Base-by-base conservation (phyloP, 164 flowering plant genomes). In the Liriodendron chinense region DNA sequence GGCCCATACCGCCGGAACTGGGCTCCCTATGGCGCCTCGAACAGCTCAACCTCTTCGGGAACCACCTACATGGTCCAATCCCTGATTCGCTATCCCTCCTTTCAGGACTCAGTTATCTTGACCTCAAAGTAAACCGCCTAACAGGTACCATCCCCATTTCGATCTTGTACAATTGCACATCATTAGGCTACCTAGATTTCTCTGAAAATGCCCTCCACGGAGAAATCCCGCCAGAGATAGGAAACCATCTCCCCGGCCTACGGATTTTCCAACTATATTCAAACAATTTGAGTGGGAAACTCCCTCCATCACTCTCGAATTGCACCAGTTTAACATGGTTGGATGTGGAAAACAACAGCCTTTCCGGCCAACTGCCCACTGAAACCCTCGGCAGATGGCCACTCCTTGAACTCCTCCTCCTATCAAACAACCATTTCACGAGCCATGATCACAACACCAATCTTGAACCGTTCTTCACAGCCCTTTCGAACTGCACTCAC, bases 401-500 rank as follows among this genome's bases (percentile, higher is more conserved):
- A 1, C 1, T 1, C 0, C 80, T 89, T 4, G 1, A 3, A 0
- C 74, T 18, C 62, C 85, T 89, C 59, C 88, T 84, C 66, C 69
- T 87, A 49, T 84, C 92, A 9, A 48, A 78, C 57, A 89, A 89
- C 47, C 25, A 75, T 12, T 81, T 89, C 80, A 24, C 57, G 0
- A 86, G 92, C 75, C 86, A 86, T 69, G 87, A 87, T 50, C 13
- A 62, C 70, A 89, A 87, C 80, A 83, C 83, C 7, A 85, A 86
- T 77, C 89, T 89, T 7, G 72, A 73, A 1, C 84, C 88, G 4
- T 87, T 89, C 78, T 86, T 89, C 69, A 47, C 69, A 7, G 70
- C 90, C 26, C 86, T 89, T 23, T 25, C 66, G 3, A 89, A 89
- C 65, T 87, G 89, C 77, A 75, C 81, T 0, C 0, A 1, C 9